A percentile compares a stretch with the other conserved stretches of the same genome.
Evolutionary conservation across 2,329 filamentous ascomycete species (phyloP).

Genomic region (Phaeomoniella chlamydospora): DNA sequence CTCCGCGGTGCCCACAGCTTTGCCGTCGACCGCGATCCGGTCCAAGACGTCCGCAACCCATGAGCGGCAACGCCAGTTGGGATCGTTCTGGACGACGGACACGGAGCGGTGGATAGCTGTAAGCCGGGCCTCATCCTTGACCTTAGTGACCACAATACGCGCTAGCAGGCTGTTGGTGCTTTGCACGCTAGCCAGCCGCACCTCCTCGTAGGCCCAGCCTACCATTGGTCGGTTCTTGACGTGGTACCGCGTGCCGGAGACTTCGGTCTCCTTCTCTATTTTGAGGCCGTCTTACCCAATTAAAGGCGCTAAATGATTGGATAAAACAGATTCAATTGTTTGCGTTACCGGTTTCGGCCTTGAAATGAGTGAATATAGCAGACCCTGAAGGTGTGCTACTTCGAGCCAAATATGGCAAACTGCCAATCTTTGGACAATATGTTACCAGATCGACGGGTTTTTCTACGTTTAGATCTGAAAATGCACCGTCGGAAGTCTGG

Average conservation of each 20-base stretch:
- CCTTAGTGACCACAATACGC: conserved; percentile 24
- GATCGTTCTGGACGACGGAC: conserved; percentile 19
- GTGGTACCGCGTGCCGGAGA: conserved; percentile 4
- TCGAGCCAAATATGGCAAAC: not conserved
- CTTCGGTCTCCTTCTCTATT: not conserved
- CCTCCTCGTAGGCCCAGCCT: conserved; percentile 6
- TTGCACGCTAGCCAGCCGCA: conserved; percentile 2
- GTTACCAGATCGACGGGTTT: no score
- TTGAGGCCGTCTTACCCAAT: not conserved
- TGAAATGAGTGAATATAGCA: not conserved
- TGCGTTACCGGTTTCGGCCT: not conserved
- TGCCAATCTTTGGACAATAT: not conserved
- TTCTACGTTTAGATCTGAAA: no score
- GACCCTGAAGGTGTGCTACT: not conserved
- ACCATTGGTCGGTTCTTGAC: conserved; percentile 4
- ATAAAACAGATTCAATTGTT: not conserved
- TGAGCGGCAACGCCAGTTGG: conserved; percentile 23
- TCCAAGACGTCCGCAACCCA: conserved; percentile 23
- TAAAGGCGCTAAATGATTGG: not conserved
- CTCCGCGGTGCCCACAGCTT: conserved; percentile 20
- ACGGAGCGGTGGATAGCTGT: conserved; percentile 16
- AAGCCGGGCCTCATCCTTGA: conserved; percentile 19
- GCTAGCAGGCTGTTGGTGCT: conserved; percentile 18
- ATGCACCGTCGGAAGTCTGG: no score
- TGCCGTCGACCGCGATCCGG: conserved; percentile 19